Evolutionary conservation across 2,329 filamentous ascomycete genomes (phyloP).

Genomic region (Talaromyces sp.): DNA sequence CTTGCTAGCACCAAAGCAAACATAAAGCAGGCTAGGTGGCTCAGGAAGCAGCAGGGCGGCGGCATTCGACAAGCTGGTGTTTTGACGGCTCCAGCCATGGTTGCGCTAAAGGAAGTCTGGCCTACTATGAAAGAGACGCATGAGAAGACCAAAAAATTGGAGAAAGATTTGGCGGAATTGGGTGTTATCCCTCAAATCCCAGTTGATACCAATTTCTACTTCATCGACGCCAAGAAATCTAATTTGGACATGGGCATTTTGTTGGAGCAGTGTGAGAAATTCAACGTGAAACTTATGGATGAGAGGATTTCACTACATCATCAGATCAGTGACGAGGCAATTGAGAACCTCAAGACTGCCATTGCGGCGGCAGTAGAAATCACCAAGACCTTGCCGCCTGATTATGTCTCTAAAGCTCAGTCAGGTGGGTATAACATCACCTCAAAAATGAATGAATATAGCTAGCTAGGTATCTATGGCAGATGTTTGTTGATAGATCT

Average conservation of each 20-base stretch:
- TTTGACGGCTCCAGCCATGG: slow-evolving; percentile 18
- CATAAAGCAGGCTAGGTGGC: slow-evolving; percentile 8
- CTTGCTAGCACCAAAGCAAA: slow-evolving; percentile 1
- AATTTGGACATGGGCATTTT: slow-evolving; percentile 20
- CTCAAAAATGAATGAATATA: slow-evolving; percentile 24
- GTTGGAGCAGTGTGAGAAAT: slow-evolving; percentile 19
- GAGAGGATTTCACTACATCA: slow-evolving; percentile 22
- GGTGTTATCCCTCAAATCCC: slow-evolving; percentile 45
- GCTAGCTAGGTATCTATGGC: slow-evolving; percentile 9
- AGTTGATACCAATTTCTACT: slow-evolving; percentile 24
- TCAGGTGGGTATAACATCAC: slow-evolving; percentile 18
- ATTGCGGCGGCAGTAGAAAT: slow-evolving; percentile 19
- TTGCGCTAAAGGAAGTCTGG: slow-evolving; percentile 19
- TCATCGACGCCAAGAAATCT: slow-evolving; percentile 18
- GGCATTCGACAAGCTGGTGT: slow-evolving; percentile 15
- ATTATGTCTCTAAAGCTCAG: slow-evolving; percentile 13
- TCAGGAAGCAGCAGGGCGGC: slow-evolving; percentile 7
- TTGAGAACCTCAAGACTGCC: slow-evolving; percentile 16
- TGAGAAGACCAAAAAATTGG: slow-evolving; percentile 17
- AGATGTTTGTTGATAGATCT: background rate
- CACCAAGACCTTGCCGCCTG: slow-evolving; percentile 17
- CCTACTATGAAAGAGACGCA: slow-evolving; percentile 21
- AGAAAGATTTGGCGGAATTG: slow-evolving; percentile 28
- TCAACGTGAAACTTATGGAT: slow-evolving; percentile 21
- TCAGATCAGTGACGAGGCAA: slow-evolving; percentile 31